Evolutionary conservation across 2,329 filamentous ascomycete species (phyloP), one percentile per base, ranked within the genome.

Genomic region (Hypoxylon sp.): DNA sequence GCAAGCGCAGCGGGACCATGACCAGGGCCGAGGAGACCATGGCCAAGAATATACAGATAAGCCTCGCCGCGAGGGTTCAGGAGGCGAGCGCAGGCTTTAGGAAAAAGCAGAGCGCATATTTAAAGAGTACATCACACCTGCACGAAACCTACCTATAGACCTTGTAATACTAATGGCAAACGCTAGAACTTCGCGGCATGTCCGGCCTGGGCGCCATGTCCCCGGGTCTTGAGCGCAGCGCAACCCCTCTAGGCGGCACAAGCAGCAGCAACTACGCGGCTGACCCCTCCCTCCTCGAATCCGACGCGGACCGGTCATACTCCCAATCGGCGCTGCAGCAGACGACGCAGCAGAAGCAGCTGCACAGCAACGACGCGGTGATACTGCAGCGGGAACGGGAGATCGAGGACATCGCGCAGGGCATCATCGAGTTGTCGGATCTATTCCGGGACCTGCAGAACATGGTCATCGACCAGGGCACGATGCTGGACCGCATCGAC

Each of bases 351-450:
- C 82, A 85, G 65, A 82, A 81, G 60, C 80, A 83, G 48, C 75
- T 89, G 20, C 83, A 86, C 51, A 88, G 86, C 51, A 91, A 95
- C 67, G 93, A 97, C 68, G 79, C 86, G 2, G 84, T 84, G 26
- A 97, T 99, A 63, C 83, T 87, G 55, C 94, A 97, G 70, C 89
- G 94, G 58, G 94, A 99, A 73, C 87, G 89, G 29, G 94, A 97
- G 72, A 99, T 99, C 65, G 95, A 96, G 67, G 92, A 97, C 63
- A 99, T 99, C 58, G 94, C 94, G 2, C 92, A 97, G 69, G 93
- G 94, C 50, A 97, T 99, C 71, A 97, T 99, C 66, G 93, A 97
- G 69, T 78, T 99, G 5, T 90, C 93, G 3, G 94, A 97, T 69
- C 90, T 99, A 40, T 99, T 99, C 76, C 90, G 95, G 56, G 94